Conservation (phyloP, 2,329 filamentous ascomycete species). For the Ophiostoma piceae region DNA sequence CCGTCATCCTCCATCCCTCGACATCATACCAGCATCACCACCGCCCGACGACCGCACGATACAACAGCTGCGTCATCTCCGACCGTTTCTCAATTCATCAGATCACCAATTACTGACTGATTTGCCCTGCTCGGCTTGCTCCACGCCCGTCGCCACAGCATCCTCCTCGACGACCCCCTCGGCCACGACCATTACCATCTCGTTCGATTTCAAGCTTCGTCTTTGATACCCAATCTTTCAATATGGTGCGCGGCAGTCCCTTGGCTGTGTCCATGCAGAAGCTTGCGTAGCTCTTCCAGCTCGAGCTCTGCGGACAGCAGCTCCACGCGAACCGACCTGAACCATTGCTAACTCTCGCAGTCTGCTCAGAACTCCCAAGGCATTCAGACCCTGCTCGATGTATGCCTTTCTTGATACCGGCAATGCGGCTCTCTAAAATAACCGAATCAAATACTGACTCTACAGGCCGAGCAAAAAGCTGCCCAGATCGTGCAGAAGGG, state of each 20-base stretch:
- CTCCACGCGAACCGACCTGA: background rate
- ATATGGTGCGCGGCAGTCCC: background rate
- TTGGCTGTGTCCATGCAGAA: background rate
- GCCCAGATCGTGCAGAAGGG: conserved; percentile 99
- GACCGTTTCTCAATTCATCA: background rate
- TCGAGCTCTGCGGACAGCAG: background rate
- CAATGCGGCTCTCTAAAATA: background rate
- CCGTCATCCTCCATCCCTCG: background rate
- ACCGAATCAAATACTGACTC: background rate
- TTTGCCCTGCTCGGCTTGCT: background rate
- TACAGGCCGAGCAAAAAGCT: conserved; percentile 89
- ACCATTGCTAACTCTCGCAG: conserved; percentile 42
- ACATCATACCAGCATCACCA: background rate
- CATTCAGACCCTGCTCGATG: conserved; percentile 97
- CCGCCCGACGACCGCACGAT: background rate
- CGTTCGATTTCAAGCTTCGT: background rate
- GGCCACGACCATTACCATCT: background rate
- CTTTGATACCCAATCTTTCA: background rate
- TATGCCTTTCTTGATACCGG: conserved; percentile 54
- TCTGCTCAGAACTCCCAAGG: conserved; percentile 97
- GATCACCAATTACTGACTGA: background rate
- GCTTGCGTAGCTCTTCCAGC: background rate
- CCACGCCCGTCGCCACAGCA: background rate
- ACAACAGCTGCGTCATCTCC: background rate
- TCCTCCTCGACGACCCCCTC: conserved; percentile 1